Percentiles rank a stretch among this genome's conserved stretches.
These are phyloP conservation scores for Przewalskia tangutica DNA, from an alignment of 257 asterid species.

Conservation along the genomic window DNA sequence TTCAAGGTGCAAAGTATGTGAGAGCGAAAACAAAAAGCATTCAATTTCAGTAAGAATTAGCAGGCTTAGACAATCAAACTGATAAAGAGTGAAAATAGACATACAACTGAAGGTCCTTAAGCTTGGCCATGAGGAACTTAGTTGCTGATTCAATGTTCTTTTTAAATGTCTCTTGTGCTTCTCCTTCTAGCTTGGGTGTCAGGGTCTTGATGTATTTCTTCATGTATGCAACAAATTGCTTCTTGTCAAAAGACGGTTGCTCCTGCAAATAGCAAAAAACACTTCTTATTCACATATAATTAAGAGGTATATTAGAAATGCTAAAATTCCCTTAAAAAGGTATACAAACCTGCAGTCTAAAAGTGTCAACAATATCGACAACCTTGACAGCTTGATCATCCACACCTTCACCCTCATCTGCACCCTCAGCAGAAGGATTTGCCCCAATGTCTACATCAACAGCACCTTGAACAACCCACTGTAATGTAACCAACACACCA, in stretches of 20 bases:
- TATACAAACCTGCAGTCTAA: slow-evolving; percentile 59
- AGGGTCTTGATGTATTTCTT: slow-evolving; percentile 65
- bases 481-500: slow-evolving; percentile 2
- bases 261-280: slow-evolving; percentile 34
- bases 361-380: slow-evolving; percentile 84
- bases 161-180: slow-evolving; percentile 47
- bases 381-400: slow-evolving; percentile 61
- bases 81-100: slow-evolving; percentile 6
- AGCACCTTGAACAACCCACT: slow-evolving; percentile 73
- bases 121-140: slow-evolving; percentile 53
- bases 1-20: neutral
- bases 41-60: neutral
- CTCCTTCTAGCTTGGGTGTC: slow-evolving; percentile 59
- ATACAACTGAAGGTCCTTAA: slow-evolving; percentile 81
- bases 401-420: slow-evolving; percentile 67
- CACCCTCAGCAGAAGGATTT: slow-evolving; percentile 88
- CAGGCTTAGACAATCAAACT: neutral
- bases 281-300: neutral
- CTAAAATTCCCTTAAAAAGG: neutral
- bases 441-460: slow-evolving; percentile 85
- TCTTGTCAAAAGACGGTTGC: slow-evolving; percentile 91
- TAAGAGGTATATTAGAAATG: neutral
- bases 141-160: slow-evolving; percentile 74
- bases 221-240: slow-evolving; percentile 46
- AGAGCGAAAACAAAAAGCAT: too few species aligned